Percentiles rank a stretch among this genome's conserved stretches.
These are phyloP conservation scores for Naganishia cerealis DNA, from an alignment of 1,284 basidiomycete species.

Conservation along the genomic window DNA sequence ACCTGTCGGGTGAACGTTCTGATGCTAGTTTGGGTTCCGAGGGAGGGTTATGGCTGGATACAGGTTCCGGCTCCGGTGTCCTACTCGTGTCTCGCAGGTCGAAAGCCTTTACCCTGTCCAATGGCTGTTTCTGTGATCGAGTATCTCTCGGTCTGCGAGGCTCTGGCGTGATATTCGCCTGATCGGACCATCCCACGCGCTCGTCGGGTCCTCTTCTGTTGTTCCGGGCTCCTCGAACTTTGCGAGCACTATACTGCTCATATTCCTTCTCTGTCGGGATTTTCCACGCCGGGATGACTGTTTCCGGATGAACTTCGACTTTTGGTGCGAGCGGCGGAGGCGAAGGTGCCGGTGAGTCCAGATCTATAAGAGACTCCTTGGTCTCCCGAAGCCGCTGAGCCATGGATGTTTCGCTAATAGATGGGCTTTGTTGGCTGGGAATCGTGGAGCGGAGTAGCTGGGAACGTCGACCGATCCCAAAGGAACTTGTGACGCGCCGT, in stretches of 20 bases:
- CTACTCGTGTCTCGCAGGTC: neutral
- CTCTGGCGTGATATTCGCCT: neutral
- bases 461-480: neutral
- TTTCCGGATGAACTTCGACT: constrained; percentile 15
- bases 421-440: neutral
- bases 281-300: constrained; percentile 21
- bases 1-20: constrained; percentile 46
- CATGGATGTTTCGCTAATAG: constrained; percentile 1
- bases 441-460: neutral
- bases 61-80: neutral
- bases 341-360: neutral
- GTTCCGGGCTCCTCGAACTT: neutral
- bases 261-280: constrained; percentile 17
- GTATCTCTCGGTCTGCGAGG: neutral
- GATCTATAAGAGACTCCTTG: constrained; percentile 7
- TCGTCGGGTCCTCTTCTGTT: neutral
- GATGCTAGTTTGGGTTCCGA: neutral
- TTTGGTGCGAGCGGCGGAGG: neutral
- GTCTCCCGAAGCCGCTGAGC: constrained; percentile 6
- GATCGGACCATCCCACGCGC: constrained; percentile 7
- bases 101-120: neutral
- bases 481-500: neutral
- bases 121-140: neutral
- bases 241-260: neutral
- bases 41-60: neutral